These are phyloP conservation scores for Casuarina glauca DNA, from an alignment of 306 rosid genomes.

Conservation along the genomic window DNA sequence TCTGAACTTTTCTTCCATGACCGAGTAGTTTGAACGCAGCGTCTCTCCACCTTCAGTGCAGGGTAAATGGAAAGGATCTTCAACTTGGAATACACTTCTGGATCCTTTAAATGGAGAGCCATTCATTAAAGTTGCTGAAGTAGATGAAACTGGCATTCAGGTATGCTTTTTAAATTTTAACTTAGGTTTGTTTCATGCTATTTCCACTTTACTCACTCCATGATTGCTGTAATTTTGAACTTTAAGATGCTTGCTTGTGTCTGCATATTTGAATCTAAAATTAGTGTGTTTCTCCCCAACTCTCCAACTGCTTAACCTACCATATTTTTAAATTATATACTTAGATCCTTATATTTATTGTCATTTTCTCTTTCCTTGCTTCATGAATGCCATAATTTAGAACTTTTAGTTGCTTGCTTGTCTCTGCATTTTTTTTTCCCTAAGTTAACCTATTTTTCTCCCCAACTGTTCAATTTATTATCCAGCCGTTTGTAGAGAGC, in stretches of 20 bases:
- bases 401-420: slow-evolving; percentile 11
- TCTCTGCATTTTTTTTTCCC: not conserved
- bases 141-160: slow-evolving; percentile 78
- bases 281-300: no score
- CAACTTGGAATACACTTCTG: slow-evolving; percentile 60
- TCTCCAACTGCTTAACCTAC: no score
- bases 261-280: no score
- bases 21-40: slow-evolving; percentile 2
- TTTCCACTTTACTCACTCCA: no score
- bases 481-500: slow-evolving; percentile 87
- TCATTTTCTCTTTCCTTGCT: not conserved
- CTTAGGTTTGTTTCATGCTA: no score
- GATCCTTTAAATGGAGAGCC: slow-evolving; percentile 98
- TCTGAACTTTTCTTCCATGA: slow-evolving; percentile 13
- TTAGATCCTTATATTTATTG: not conserved
- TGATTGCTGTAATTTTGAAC: no score
- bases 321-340: not conserved
- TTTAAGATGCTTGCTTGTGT: no score
- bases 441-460: not conserved
- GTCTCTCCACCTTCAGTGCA: slow-evolving; percentile 61
- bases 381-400: not conserved
- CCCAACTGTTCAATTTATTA: slow-evolving; percentile 27
- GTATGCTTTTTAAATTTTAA: slow-evolving; percentile 35
- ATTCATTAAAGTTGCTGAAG: slow-evolving; percentile 86
- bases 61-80: slow-evolving; percentile 83